Base-by-base conservation (phyloP, 257 asterid genomes). In the Salvia miltiorrhiza region DNA sequence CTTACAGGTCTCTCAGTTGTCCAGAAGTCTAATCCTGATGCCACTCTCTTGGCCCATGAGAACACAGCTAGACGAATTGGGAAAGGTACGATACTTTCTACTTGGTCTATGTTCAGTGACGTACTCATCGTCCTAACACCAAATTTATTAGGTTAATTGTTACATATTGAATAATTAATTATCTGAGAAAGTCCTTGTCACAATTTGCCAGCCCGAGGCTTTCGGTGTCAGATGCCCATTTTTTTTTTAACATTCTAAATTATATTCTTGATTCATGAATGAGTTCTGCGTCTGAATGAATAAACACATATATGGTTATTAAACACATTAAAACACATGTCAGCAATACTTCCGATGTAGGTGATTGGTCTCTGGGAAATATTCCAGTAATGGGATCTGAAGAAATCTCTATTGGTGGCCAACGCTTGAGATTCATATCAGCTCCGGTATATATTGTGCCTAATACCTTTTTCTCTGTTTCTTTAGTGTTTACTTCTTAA, bases 391-490 rank as follows among this genome's bases (percentile, higher is more conserved):
- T 65, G 71, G 99, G 96, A 63, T 80, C 83, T 65, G 99, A 90
- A 78, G 99, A 93, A 77, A 82, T 93, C 73, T 82, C 84, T 75
- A 84, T 93, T 63, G 92, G 96, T 77, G 93, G 89, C 76, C 89
- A 90, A 76, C 83, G 61, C 48, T 77, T 88, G 75, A 89, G 86
- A 86, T 76, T 90, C 76, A 75, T 93, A 73, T 71, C 87, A 53
- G 97, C 99, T 78, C 96, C 87, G 9, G 97, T 93, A 83, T 81
- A 75, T 67, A 67, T 58, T 62, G 60, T 62, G 48, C 53, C 12
- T 37, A 16, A 39, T 59, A 26, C 57, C 20, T 54, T 63, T 75
- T 58, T 62, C n/a, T 32, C 20, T 54, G 33, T 12, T 21, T 60
- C 58, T 41, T 60, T 14, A 23, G 70, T 74, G 50, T 63, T 41